Base-by-base conservation (phyloP, 129 eudicot genomes). In the Lonicera japonica region DNA sequence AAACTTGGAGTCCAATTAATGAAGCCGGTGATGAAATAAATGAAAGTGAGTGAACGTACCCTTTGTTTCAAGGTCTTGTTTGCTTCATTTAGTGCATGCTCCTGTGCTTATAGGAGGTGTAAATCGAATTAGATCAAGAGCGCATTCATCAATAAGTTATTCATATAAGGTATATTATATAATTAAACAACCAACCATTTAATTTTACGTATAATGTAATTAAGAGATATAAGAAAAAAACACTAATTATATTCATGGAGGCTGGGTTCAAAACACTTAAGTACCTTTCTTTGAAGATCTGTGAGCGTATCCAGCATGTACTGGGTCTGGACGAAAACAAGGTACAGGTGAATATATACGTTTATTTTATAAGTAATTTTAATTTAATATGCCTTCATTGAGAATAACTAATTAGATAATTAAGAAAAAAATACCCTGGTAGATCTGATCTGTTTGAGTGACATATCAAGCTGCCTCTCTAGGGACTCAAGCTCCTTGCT, bases 401-500 rank as follows among this genome's bases (percentile, higher is more conserved):
- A n/a, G n/a, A n/a, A n/a, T n/a, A n/a, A n/a, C n/a, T n/a, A n/a
- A n/a, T n/a, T n/a, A n/a, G n/a, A n/a, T n/a, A n/a, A n/a, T n/a
- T n/a, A n/a, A n/a, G n/a, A n/a, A n/a, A n/a, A n/a, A n/a, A 48
- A 19, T 92, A 90, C 97, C 84, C 97, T 50, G 10, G 83, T 84
- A 62, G 97, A 81, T 81, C 97, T 75, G 60, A 90, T 87, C 71
- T 86, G 97, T 77, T 90, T 90, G 38, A 90, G 69, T 45, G 97
- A 83, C 79, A 80, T 79, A 67, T 87, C 95, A 40, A 90, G 97
- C 70, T 90, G 95, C 65, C 94, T 79, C 70, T 90, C 97, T 21
- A 90, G 87, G 53, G 89, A 80, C 66, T 90, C 95, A 14, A 90
- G 95, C 61, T 90, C 95, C 79, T 86, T 90, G 89, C 95, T 83